A percentile compares a stretch with the other conserved stretches of the same genome.
These are phyloP conservation scores for Lolium rigidum DNA, from an alignment of 176 grass and related monocot species.

Conservation along the genomic window DNA sequence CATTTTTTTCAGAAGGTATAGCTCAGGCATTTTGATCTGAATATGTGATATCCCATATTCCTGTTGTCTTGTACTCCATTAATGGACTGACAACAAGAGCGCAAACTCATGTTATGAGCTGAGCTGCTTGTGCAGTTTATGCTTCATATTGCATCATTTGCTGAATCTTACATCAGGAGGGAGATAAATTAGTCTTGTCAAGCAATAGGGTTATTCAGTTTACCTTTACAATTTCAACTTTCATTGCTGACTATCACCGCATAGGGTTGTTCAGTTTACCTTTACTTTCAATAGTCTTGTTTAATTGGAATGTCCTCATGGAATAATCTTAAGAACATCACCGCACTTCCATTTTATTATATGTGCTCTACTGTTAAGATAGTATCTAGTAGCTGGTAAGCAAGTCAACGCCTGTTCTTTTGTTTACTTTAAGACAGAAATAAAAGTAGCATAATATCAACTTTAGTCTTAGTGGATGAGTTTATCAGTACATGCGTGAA, in stretches of 20 bases:
- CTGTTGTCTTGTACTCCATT: conserved; percentile 40
- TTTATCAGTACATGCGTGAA: conserved; percentile 30
- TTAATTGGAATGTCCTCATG: neutral
- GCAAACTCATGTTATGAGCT: neutral
- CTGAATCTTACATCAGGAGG: conserved; percentile 21
- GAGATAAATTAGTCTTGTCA: conserved; percentile 2
- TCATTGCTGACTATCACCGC: neutral
- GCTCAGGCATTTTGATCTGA: neutral
- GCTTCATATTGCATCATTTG: conserved; percentile 20
- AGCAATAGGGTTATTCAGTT: conserved; percentile 19
- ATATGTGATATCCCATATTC: conserved; percentile 4
- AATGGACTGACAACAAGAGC: neutral
- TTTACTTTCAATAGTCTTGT: neutral
- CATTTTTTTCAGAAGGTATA: conserved; percentile 92
- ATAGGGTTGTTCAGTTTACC: conserved; percentile 8
- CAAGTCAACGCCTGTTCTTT: conserved; percentile 10
- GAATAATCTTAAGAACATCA: conserved; percentile 6
- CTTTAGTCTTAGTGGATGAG: neutral
- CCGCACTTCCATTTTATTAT: neutral
- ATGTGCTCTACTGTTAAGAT: neutral
- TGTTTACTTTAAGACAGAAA: conserved; percentile 15
- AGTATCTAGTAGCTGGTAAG: neutral
- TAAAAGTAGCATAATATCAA: conserved; percentile 9
- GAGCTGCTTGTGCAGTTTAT: conserved; percentile 1
- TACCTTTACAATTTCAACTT: conserved; percentile 21